Base-by-base conservation (phyloP, 371 early-diverging fungal genomes). In the Mucor ambiguus region DNA sequence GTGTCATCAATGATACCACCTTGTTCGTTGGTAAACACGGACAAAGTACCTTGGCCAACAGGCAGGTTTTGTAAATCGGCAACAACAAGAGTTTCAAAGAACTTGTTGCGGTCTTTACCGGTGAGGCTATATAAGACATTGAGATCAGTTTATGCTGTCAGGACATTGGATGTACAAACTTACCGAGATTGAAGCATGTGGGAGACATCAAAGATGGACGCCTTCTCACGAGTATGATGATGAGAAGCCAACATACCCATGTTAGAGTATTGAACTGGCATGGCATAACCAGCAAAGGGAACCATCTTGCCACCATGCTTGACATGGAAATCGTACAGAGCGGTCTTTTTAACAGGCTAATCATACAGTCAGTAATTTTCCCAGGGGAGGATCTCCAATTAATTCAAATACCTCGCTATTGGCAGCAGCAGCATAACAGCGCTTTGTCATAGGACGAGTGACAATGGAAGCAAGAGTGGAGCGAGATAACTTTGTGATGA, bases 1-100 rank as follows among this genome's bases (percentile, higher is more conserved):
- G 96, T 95, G 76, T 98, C 99, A 77, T 98, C 99, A 69, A 97
- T 94, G 68, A 98, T 98, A 55, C 98, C 98, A 52, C 99, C 99
- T 59, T 91, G 85, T 71, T 92, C 94, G 78, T 97, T 98, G 41
- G 96, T 96, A 75, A 98, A 94, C 33, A 98, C 84, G 20, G 97
- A 95, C 11, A 98, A 85, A 4, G 95, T 94, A 22, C 94, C 91
- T 48, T 84, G 77, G 52, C 93, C 95, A 1, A 89, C 86, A 6
- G 92, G 92, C 32, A 98, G 83, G 33, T 82, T 88, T 61, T 90
- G 78, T 30, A 95, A 72, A 74, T 98, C 99, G 32, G 90, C 97
- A 4, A 96, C 96, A 1, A 93, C 89, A 18, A 98, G 75, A 24
- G 79, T 83, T 73, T 98, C 98, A 68, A 96, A 85, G 82, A 98